phyloP scores from a whole-genome alignment of 768 basidiomycete species.

The Russula emetica region DNA sequence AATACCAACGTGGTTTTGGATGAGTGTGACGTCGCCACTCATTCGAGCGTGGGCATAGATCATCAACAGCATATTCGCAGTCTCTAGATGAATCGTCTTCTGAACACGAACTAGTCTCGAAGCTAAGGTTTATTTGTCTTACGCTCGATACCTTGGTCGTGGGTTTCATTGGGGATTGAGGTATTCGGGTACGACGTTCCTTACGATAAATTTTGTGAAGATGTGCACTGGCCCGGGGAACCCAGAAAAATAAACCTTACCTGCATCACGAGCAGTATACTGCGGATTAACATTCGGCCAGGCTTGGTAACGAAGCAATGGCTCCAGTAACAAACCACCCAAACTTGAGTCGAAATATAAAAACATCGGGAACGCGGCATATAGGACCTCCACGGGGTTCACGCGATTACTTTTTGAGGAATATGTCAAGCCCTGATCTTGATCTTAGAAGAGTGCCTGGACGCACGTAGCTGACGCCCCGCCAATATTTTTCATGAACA shows the following conservation, averaged over 20 bases:
- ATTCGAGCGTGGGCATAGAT: slow-evolving; percentile 13
- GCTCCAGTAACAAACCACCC: slow-evolving; percentile 21
- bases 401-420: slow-evolving; percentile 12
- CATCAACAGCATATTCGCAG: slow-evolving; percentile 27
- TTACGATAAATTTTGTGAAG: neutral
- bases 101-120: neutral
- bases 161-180: neutral
- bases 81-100: slow-evolving; percentile 8
- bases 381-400: slow-evolving; percentile 22
- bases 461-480: slow-evolving; percentile 1
- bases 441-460: neutral
- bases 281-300: neutral
- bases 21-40: slow-evolving; percentile 8
- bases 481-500: slow-evolving; percentile 27
- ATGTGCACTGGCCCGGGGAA: neutral
- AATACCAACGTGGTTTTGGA: slow-evolving; percentile 5
- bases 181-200: slow-evolving; percentile 13
- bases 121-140: neutral
- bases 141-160: slow-evolving; percentile 24
- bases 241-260: neutral
- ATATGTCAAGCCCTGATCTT: neutral
- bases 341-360: slow-evolving; percentile 21
- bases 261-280: slow-evolving; percentile 21
- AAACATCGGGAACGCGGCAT: slow-evolving; percentile 23
- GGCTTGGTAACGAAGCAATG: slow-evolving; percentile 21